A percentile compares a stretch with the other conserved stretches of the same genome.
These are phyloP conservation scores for Arctium lappa DNA, from an alignment of 129 eudicot species.

Conservation along the genomic window DNA sequence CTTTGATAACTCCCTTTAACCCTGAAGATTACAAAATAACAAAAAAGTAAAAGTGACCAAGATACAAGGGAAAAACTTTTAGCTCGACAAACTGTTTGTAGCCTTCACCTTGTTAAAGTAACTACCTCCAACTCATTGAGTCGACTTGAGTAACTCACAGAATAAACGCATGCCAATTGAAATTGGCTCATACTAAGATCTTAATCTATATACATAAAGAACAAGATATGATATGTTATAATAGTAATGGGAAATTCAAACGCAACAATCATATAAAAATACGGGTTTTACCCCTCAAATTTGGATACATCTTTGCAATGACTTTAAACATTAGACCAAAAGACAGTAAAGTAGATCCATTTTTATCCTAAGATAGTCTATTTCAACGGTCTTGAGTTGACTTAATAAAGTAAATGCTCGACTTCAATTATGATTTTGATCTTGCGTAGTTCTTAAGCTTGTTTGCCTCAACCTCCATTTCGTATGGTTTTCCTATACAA, in stretches of 20 bases:
- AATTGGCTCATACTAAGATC: background rate
- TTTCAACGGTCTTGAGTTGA: background rate
- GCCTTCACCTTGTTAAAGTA: background rate
- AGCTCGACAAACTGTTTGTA: too few species aligned
- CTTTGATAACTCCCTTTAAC: too few species aligned
- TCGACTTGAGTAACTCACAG: background rate
- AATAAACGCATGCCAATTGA: background rate
- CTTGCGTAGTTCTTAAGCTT: background rate
- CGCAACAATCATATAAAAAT: background rate
- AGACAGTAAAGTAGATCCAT: background rate
- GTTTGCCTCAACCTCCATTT: background rate
- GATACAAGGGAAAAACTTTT: too few species aligned
- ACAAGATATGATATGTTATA: background rate
- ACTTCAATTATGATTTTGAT: background rate
- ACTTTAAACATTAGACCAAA: background rate
- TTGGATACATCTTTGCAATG: background rate
- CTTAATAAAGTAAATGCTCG: background rate
- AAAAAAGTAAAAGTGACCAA: too few species aligned
- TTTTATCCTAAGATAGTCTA: background rate
- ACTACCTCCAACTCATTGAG: background rate
- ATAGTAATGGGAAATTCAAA: background rate
- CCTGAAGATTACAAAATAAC: too few species aligned
- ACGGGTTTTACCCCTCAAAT: background rate
- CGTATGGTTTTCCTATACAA: background rate
- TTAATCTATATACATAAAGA: background rate